These are phyloP conservation scores for Tulasnella calospora DNA, from an alignment of 768 basidiomycete species.

Conservation along the genomic window DNA sequence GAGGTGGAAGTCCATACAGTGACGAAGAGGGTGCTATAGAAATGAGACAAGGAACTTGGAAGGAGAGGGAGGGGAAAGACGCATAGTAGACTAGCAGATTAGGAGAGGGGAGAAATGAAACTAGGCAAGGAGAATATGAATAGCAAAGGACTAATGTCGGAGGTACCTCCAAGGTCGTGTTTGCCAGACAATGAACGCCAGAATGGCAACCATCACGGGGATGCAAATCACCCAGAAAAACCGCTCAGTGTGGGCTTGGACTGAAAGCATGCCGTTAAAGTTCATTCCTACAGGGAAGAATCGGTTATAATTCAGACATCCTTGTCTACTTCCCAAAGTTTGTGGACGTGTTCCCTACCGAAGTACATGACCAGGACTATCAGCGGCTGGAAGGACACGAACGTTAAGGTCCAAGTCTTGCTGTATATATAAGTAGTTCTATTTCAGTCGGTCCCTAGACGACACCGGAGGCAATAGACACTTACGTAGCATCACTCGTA, in stretches of 20 bases:
- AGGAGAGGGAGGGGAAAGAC: neutral
- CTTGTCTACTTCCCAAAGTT: neutral
- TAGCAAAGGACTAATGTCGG: neutral
- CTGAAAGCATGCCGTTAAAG: constrained; percentile 16
- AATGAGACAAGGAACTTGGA: neutral
- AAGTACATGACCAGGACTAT: constrained; percentile 18
- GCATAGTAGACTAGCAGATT: neutral
- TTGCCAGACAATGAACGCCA: neutral
- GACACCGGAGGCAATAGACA: neutral
- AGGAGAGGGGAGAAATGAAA: neutral
- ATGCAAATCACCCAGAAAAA: constrained; percentile 15
- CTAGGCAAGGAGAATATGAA: neutral
- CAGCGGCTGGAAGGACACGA: constrained; percentile 1
- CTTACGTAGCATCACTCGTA: neutral
- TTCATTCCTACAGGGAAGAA: constrained; percentile 4
- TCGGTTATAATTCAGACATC: neutral
- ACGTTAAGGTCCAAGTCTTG: neutral
- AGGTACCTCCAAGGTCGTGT: neutral
- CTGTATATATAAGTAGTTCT: neutral
- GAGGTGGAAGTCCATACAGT: neutral
- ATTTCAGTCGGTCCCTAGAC: too few species aligned
- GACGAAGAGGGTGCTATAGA: neutral
- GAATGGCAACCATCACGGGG: neutral
- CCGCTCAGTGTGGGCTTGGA: neutral
- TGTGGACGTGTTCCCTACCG: neutral